Base-by-base conservation (phyloP, 2,329 filamentous ascomycete species). In the Didymella lethalis region DNA sequence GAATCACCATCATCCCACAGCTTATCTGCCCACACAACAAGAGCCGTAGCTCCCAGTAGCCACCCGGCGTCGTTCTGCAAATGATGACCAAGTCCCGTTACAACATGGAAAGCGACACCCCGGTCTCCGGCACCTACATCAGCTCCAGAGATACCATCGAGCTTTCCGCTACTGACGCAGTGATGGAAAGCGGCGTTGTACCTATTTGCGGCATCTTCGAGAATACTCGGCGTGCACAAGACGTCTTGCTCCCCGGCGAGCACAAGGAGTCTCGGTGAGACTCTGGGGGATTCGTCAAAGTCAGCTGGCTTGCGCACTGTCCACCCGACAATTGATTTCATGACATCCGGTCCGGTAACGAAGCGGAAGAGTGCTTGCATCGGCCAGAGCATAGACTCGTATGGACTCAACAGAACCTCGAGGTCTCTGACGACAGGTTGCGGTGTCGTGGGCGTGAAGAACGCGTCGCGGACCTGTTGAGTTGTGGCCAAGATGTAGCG, bases 361-460 rank as follows among this genome's bases (percentile, higher is more conserved):
- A 85, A 84, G 2, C 64, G 57, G 2, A 75, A 71, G 57, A 83
- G 76, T 75, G 84, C 82, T 50, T 81, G 80, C 34, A 83, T 55
- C 0, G 83, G 80, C 84, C 83, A 86, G 31, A 79, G 64, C 66
- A 83, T 83, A 61, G 79, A 82, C 65, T 86, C 84, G 61, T 84
- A 87, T 3, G 78, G 75, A 26, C 77, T 78, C 57, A 83, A 74
- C 3, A 77, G 75, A 1, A 67, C 64, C 63, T 82, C 79, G 51
- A 86, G 82, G 2, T 75, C 70, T 2, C 70, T 48, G 1, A 85
- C 77, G 5, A 79, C 71, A 2, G 70, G 62, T 5, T 76, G 70
- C 0, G 81, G 78, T 46, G 81, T 82, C 14, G 69, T 61, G 0
- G 78, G 64, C 48, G 81, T 81, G 68, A 86, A 86, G 71, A 87